Conservation (phyloP, 176 grass and related monocot genomes). For the Echinochloa phyllopogon region DNA sequence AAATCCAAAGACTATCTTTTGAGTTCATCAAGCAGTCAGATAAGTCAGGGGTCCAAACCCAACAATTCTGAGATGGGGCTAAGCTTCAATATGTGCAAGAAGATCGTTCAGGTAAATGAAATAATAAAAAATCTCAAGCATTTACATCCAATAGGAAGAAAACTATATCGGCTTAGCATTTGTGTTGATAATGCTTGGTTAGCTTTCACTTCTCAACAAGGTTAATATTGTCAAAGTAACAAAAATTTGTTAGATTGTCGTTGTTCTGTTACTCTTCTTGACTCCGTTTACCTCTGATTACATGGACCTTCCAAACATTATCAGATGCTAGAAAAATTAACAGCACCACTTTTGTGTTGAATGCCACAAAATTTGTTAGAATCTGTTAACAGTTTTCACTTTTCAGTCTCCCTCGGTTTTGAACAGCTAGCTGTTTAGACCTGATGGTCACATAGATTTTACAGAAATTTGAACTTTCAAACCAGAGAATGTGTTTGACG, state of each 20-base stretch:
- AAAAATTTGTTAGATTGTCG: neutral
- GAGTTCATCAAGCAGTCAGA: slow-evolving; percentile 34
- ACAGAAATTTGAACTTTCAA: neutral
- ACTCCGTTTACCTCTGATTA: neutral
- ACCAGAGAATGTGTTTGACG: neutral
- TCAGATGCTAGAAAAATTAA: neutral
- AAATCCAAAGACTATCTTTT: slow-evolving; percentile 40
- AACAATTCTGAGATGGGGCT: slow-evolving; percentile 76
- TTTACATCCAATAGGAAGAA: slow-evolving; percentile 7
- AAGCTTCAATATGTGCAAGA: slow-evolving; percentile 90
- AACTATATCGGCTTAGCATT: neutral
- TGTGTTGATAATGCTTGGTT: neutral
- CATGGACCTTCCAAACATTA: neutral
- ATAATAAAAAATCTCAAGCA: slow-evolving; percentile 4
- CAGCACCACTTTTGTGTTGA: neutral
- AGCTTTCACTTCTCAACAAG: neutral
- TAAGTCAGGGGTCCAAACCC: slow-evolving; percentile 39
- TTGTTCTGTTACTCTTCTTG: neutral
- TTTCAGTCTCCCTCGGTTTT: slow-evolving; percentile 6
- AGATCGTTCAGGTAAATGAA: slow-evolving; percentile 63
- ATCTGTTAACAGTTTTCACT: neutral
- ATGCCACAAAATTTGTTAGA: neutral
- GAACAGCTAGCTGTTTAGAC: neutral
- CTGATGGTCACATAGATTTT: neutral
- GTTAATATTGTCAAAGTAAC: neutral